Percentiles rank a stretch among this genome's conserved stretches.
These are phyloP conservation scores for Mallotus nudiflorus DNA, from an alignment of 345 rosid species.

Conservation along the genomic window DNA sequence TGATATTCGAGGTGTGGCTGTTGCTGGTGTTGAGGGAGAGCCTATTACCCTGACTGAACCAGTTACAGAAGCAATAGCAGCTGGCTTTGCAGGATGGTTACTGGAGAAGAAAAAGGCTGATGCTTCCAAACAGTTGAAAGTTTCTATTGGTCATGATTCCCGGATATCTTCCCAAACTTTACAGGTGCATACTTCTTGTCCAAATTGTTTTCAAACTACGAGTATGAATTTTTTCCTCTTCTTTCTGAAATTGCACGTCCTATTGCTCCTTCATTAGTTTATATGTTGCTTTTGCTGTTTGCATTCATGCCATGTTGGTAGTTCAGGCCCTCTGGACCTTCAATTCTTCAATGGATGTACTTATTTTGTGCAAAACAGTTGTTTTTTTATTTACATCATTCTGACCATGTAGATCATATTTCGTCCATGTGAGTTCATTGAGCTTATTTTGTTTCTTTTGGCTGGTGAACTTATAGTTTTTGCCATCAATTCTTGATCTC, in stretches of 20 bases:
- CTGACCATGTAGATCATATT: not conserved
- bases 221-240: not conserved
- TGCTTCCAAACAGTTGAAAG: slow-evolving; percentile 40
- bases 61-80: slow-evolving; percentile 88
- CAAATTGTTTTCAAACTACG: not conserved
- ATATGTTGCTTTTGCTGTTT: not conserved
- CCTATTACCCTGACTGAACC: slow-evolving; percentile 76
- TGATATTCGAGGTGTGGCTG: slow-evolving; percentile 94
- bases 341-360: not conserved
- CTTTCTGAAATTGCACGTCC: not conserved
- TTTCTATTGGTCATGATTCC: slow-evolving; percentile 95
- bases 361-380: not conserved
- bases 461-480: not conserved
- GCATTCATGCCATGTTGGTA: not conserved
- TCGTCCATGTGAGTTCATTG: not conserved
- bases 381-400: not conserved
- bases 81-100: slow-evolving; percentile 92
- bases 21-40: slow-evolving; percentile 93
- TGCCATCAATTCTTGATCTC: not conserved
- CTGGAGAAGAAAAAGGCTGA: slow-evolving; percentile 61
- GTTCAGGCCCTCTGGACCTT: not conserved
- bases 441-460: not conserved
- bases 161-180: slow-evolving; percentile 81
- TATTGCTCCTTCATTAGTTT: not conserved
- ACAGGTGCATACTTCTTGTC: slow-evolving; percentile 41